Percentiles rank a stretch among this genome's conserved stretches.
These are phyloP conservation scores for Cytospora piceicola DNA, from an alignment of 2,329 filamentous ascomycete genomes.

Conservation along the genomic window DNA sequence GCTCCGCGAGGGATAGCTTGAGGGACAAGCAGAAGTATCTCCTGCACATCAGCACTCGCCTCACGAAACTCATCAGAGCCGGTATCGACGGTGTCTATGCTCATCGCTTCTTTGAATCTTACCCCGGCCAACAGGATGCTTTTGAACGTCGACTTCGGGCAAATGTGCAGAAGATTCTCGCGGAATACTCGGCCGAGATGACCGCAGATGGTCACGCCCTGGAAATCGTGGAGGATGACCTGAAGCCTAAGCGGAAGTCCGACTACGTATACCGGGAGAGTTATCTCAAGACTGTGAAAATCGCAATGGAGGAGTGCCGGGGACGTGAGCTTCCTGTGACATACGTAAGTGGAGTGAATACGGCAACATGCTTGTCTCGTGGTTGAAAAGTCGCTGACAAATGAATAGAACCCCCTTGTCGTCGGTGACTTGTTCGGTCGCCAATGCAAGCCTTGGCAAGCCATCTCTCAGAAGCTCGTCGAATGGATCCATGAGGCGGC, in stretches of 20 bases:
- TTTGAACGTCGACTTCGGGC: constrained; percentile 36
- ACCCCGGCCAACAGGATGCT: constrained; percentile 33
- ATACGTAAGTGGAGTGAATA: constrained; percentile 20
- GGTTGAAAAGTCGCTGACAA: background rate
- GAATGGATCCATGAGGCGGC: constrained; percentile 36
- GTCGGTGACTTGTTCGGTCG: constrained; percentile 36
- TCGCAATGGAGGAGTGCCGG: constrained; percentile 35
- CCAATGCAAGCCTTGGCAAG: constrained; percentile 37
- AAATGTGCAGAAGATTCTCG: constrained; percentile 35
- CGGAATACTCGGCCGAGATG: constrained; percentile 35
- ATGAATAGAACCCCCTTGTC: constrained; percentile 33
- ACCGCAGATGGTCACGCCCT: constrained; percentile 34
- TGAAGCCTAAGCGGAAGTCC: constrained; percentile 24
- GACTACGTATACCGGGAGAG: constrained; percentile 18
- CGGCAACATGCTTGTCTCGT: background rate
- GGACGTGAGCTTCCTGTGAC: constrained; percentile 37
- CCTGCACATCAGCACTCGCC: constrained; percentile 26
- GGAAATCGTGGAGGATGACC: constrained; percentile 35
- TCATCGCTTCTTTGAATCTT: constrained; percentile 39
- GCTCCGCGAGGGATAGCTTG: constrained; percentile 49
- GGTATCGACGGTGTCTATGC: constrained; percentile 36
- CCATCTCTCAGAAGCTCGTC: constrained; percentile 35
- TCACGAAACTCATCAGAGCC: constrained; percentile 31
- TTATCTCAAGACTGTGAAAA: constrained; percentile 32
- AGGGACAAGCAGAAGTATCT: constrained; percentile 40